Evolutionary conservation across 1,284 basidiomycete genomes (phyloP), one percentile per base, ranked within the genome.

Genomic region (Afroboletus lepidellus): DNA sequence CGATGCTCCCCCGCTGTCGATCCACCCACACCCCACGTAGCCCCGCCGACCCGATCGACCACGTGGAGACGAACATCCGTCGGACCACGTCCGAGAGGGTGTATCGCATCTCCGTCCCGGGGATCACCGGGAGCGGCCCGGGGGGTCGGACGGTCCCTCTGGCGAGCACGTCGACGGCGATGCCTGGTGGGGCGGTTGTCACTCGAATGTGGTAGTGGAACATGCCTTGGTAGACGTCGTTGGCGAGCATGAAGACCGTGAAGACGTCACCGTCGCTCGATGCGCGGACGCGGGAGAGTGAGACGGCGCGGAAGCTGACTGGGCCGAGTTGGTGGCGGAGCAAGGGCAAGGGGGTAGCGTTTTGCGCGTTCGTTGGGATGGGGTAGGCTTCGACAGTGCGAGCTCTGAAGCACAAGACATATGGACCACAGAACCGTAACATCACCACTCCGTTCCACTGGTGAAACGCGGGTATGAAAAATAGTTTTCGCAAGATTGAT

Each of bases 361-460:
- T 21, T 1, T 38, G 12, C 7, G 13, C 30, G 15, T 47, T 46
- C 6, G 42, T 45, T 41, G 56, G 51, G 5, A 74, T 55, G 0
- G 73, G 70, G 55, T 77, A 75, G 5, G 81, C 64, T 55, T 83
- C 79, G 23, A 84, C 59, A 1, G 78, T 75, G 9, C 75, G 76
- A 2, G 72, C 66, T 53, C 76, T 79, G 57, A 83, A 73, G 25
- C 78, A 72, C 13, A 84, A 61, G 15, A 84, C 61, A 46, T 77
- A 75, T 0, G 71, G 65, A 0, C 75, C 78, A 29, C 80, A 69
- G 43, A 81, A 73, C n/a, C 69, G 72, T 13, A 78, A 55, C 8
- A 70, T 72, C 3, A 77, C 65, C 8, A 82, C 69, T 1, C 74
- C 76, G 51, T 80, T 79, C 74, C 77, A 80, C 82, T 84, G 8